Evolutionary conservation across 2,329 filamentous ascomycete species (phyloP).

Genomic region (Diaporthe australafricana): DNA sequence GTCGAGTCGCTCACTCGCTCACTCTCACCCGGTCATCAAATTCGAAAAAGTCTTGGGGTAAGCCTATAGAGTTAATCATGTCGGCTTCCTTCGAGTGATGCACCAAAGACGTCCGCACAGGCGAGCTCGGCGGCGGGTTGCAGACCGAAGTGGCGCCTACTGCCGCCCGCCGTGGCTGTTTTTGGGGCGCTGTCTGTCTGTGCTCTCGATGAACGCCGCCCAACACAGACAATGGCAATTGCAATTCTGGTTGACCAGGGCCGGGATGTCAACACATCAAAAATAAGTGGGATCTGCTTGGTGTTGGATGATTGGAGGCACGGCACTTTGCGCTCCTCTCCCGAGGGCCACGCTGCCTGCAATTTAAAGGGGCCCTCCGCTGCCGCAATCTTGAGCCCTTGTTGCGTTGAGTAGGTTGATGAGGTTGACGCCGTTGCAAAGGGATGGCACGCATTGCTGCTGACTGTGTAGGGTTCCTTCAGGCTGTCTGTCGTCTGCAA

Average conservation of each 20-base stretch:
- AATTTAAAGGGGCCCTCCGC: slow-evolving; percentile 33
- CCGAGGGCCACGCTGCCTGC: slow-evolving; percentile 29
- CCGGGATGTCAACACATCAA: slow-evolving; percentile 7
- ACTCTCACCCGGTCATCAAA: no score
- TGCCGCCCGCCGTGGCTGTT: background rate
- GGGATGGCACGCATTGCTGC: slow-evolving; percentile 12
- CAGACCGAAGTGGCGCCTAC: slow-evolving; percentile 4
- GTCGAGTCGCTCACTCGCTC: background rate
- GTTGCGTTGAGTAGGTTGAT: background rate
- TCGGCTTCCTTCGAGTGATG: background rate
- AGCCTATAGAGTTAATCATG: no score
- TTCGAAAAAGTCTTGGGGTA: no score
- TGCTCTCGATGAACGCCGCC: background rate
- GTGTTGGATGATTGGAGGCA: slow-evolving; percentile 29
- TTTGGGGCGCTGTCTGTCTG: slow-evolving; percentile 5
- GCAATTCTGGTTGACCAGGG: slow-evolving; percentile 14
- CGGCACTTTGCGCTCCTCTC: slow-evolving; percentile 9
- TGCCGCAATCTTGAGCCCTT: slow-evolving; percentile 30
- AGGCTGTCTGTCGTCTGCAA: background rate
- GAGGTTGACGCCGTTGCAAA: background rate
- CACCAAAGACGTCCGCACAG: background rate
- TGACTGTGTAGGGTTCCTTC: background rate
- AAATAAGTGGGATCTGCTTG: slow-evolving; percentile 25
- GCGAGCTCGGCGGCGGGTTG: background rate
- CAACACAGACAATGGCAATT: background rate